Percentiles rank a stretch among this genome's conserved stretches.
These are phyloP conservation scores for Galerina sulciceps DNA, from an alignment of 768 basidiomycete genomes.

Conservation along the genomic window DNA sequence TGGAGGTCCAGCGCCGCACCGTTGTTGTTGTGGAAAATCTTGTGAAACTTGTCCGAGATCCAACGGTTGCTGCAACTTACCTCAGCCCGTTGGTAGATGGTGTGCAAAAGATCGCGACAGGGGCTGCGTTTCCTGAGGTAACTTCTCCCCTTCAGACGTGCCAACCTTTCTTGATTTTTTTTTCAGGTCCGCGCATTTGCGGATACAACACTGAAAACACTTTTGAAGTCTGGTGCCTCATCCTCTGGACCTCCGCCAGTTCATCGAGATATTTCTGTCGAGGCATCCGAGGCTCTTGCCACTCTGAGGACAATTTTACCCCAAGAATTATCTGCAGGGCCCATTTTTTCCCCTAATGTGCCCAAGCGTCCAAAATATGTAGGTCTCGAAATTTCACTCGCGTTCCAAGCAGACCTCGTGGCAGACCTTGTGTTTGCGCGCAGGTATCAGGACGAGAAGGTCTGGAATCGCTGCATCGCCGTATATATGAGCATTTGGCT, in stretches of 20 bases:
- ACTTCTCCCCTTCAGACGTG: background rate
- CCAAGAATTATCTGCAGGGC: slow-evolving; percentile 44
- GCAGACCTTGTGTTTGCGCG: slow-evolving; percentile 75
- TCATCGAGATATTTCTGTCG: slow-evolving; percentile 69
- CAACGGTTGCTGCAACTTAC: slow-evolving; percentile 87
- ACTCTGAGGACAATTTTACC: slow-evolving; percentile 67
- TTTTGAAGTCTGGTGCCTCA: slow-evolving; percentile 85
- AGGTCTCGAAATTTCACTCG: slow-evolving; percentile 61
- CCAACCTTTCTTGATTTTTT: background rate
- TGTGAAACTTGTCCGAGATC: slow-evolving; percentile 95
- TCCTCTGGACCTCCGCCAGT: slow-evolving; percentile 68
- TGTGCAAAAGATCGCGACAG: slow-evolving; percentile 85
- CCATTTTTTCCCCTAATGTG: slow-evolving; percentile 49
- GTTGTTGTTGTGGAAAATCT: slow-evolving; percentile 96
- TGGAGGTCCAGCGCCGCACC: slow-evolving; percentile 93
- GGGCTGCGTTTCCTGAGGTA: slow-evolving; percentile 95
- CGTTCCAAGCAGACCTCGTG: slow-evolving; percentile 75
- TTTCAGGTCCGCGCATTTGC: slow-evolving; percentile 88
- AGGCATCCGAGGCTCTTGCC: slow-evolving; percentile 59
- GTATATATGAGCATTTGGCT: slow-evolving; percentile 76
- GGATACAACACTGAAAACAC: slow-evolving; percentile 77
- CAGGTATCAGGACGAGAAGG: slow-evolving; percentile 53
- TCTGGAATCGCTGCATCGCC: slow-evolving; percentile 76
- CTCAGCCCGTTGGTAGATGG: slow-evolving; percentile 87
- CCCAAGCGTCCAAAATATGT: slow-evolving; percentile 58